Base-by-base conservation (phyloP, 441 rosid genomes). In the Isatis lusitanica region DNA sequence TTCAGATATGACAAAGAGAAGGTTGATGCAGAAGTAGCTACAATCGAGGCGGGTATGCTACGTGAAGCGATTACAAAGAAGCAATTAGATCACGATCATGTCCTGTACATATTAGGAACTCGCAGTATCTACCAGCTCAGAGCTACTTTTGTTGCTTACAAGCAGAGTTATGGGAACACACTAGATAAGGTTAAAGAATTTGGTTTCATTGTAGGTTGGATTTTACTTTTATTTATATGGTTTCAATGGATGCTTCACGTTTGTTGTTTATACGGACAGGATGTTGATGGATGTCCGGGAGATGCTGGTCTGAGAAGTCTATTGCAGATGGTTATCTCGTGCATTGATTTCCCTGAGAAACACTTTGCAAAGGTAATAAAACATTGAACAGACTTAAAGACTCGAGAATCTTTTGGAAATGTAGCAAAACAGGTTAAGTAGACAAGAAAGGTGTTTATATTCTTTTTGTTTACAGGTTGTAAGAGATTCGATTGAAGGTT, bases 81-180 rank as follows among this genome's bases (percentile, higher is more conserved):
- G 76, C 83, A 86, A 17, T 56, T 91, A 63, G 89, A 84, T 75
- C 82, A 85, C 36, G 97, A 95, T 63, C 85, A 85, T 75, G 72
- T 90, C 8, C 62, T 87, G 2, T 81, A 82, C 64, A 76, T 95
- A 63, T 84, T 92, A 52, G 73, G 88, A 46, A 91, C 88, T 0
- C 86, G 99, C 77, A 95, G 88, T 70, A 26, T 87, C 62, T 82
- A 77, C 69, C 99, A 95, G 80, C 90, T 95, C 31, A 83, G 91
- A 77, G 83, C 75, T 68, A 88, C 95, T 58, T 93, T 95, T 68
- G 79, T 69, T 55, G 71, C 79, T 55, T 95, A 92, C 80, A 68
- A 84, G 85, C 74, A 83, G 52, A 79, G 60, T 26, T 83, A 82
- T 63, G 96, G 86, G 59, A 83, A 73, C 75, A 56, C 88, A 17